Percentiles rank a stretch among this genome's conserved stretches.
phyloP scores from a whole-genome alignment of 352 stramenopile genomes.

The Elongisporangium prolatum region DNA sequence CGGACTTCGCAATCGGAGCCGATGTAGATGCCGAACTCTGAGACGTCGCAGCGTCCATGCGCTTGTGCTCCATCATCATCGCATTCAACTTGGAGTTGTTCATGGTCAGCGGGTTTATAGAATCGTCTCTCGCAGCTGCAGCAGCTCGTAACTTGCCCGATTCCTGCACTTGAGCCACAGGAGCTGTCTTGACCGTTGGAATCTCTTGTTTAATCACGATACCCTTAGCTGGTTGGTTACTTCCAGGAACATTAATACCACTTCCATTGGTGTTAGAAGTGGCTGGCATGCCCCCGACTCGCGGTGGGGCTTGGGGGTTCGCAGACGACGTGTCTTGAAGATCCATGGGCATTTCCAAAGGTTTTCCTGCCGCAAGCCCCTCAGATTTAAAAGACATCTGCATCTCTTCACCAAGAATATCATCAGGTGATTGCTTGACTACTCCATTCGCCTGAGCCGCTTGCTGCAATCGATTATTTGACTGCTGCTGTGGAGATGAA shows the following conservation, averaged over 20 bases:
- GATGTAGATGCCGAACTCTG: slow-evolving; percentile 9
- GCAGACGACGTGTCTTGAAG: slow-evolving; percentile 29
- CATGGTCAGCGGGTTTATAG: slow-evolving; percentile 68
- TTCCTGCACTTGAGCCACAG: not conserved
- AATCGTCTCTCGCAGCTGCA: slow-evolving; percentile 24
- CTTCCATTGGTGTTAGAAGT: not conserved
- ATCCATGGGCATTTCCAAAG: slow-evolving; percentile 57
- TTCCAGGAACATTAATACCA: not conserved
- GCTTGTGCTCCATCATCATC: slow-evolving; percentile 80
- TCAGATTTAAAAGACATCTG: slow-evolving; percentile 23
- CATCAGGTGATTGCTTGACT: slow-evolving; percentile 43
- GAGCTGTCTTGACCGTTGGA: not conserved
- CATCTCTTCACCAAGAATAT: slow-evolving; percentile 41
- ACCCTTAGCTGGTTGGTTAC: not conserved
- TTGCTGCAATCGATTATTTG: not conserved
- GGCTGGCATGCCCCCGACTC: not conserved
- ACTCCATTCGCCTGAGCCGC: not conserved
- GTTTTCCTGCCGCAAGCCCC: slow-evolving; percentile 25
- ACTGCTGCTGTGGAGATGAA: not conserved
- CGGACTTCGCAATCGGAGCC: not conserved
- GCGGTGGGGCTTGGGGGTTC: not conserved
- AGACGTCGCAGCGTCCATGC: slow-evolving; percentile 50
- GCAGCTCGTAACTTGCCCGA: not conserved
- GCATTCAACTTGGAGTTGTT: slow-evolving; percentile 85
- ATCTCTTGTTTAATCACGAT: slow-evolving; percentile 21